phyloP scores from a whole-genome alignment of 768 basidiomycete species.

The Amanita muscaria region DNA sequence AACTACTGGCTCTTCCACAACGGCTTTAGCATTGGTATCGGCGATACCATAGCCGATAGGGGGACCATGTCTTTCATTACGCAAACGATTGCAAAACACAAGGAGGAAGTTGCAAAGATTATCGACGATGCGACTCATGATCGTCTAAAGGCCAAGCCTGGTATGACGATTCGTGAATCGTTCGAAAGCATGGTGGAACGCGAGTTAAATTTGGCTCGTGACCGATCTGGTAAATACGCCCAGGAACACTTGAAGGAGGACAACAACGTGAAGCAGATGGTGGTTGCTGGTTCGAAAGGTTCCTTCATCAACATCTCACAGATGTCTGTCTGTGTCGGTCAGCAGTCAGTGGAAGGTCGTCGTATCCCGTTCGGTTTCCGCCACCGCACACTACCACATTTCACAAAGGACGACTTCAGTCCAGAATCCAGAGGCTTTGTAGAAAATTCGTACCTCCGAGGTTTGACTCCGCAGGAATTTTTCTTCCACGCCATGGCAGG shows the following conservation, averaged over 20 bases:
- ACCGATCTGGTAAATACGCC: constrained; percentile 91
- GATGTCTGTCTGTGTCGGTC: constrained; percentile 99
- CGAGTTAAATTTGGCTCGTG: constrained; percentile 90
- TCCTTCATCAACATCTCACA: constrained; percentile 99
- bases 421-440: constrained; percentile 98
- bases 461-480: constrained; percentile 95
- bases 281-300: constrained; percentile 97
- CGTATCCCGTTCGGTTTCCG: constrained; percentile 98
- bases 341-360: constrained; percentile 96
- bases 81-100: constrained; percentile 71
- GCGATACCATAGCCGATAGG: constrained; percentile 92
- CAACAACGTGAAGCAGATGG: constrained; percentile 99
- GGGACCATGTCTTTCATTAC: constrained; percentile 85
- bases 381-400: constrained; percentile 93
- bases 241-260: constrained; percentile 96
- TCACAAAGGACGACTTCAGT: constrained; percentile 97
- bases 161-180: constrained; percentile 99
- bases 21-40: constrained; percentile 98
- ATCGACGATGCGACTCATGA: constrained; percentile 83
- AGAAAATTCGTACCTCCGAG: constrained; percentile 96
- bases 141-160: constrained; percentile 80
- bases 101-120: constrained; percentile 67
- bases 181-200: constrained; percentile 91
- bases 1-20: constrained; percentile 99
- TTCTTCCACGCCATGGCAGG: constrained; percentile 99